phyloP scores from a whole-genome alignment of 1,284 basidiomycete species.

The Inonotus obliquus region DNA sequence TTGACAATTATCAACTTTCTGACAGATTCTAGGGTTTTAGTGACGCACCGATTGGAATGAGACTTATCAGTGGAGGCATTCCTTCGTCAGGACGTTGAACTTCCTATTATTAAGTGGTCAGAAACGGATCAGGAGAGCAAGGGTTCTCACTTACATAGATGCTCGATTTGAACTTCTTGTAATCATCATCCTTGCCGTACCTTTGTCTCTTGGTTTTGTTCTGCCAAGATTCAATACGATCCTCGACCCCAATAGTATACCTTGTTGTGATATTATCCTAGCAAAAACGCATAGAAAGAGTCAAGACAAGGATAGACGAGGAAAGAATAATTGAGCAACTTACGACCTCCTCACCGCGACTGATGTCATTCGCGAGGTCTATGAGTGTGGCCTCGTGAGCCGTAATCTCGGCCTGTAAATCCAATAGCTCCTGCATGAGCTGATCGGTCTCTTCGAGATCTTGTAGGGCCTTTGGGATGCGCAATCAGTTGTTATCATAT shows the following conservation, averaged over 20 bases:
- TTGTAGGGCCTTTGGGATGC: slow-evolving; percentile 6
- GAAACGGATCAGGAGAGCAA: background rate
- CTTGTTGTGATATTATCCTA: slow-evolving; percentile 45
- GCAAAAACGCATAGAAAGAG: slow-evolving; percentile 4
- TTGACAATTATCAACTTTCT: background rate
- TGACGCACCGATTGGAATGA: slow-evolving; percentile 59
- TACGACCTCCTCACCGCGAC: slow-evolving; percentile 56
- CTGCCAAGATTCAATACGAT: slow-evolving; percentile 43
- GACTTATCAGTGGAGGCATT: slow-evolving; percentile 74
- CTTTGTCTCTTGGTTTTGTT: slow-evolving; percentile 68
- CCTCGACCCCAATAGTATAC: slow-evolving; percentile 43
- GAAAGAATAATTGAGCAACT: slow-evolving; percentile 14
- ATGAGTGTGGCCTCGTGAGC: slow-evolving; percentile 51
- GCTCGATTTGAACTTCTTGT: slow-evolving; percentile 56
- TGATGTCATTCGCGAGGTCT: slow-evolving; percentile 50
- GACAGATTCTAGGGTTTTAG: slow-evolving; percentile 5
- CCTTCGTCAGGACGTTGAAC: slow-evolving; percentile 57
- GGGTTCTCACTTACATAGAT: slow-evolving; percentile 55
- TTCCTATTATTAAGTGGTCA: slow-evolving; percentile 41
- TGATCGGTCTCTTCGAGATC: slow-evolving; percentile 42
- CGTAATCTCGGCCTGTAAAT: slow-evolving; percentile 55
- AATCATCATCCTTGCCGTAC: slow-evolving; percentile 60
- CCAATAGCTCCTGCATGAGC: slow-evolving; percentile 62
- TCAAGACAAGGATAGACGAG: slow-evolving; percentile 10
- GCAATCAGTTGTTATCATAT: background rate